A percentile compares a stretch with the other conserved stretches of the same genome.
These are phyloP conservation scores for Candida takata DNA, from an alignment of 805 yeast species.

Conservation along the genomic window DNA sequence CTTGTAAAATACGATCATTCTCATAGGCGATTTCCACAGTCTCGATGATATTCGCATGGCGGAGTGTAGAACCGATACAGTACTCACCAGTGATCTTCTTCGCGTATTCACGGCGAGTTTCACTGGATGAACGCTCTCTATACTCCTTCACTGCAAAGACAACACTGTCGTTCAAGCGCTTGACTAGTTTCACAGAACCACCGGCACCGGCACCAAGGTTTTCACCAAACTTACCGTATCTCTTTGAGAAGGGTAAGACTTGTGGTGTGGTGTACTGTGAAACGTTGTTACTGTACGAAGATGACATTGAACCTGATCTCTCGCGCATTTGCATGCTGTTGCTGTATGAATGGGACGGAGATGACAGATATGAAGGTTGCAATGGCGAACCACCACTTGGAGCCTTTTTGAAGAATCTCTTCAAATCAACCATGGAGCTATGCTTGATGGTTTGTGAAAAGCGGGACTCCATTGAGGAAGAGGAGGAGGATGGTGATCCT, in stretches of 20 bases:
- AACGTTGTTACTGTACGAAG: slow-evolving; percentile 31
- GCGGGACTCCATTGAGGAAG: slow-evolving; percentile 20
- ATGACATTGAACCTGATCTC: slow-evolving; percentile 24
- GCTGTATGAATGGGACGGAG: slow-evolving; percentile 7
- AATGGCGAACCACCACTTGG: slow-evolving; percentile 17
- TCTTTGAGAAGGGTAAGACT: slow-evolving; percentile 54
- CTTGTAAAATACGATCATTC: slow-evolving; percentile 77
- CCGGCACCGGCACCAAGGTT: slow-evolving; percentile 94
- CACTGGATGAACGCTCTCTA: slow-evolving; percentile 66
- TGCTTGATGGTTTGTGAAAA: slow-evolving; percentile 42
- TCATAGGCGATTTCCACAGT: slow-evolving; percentile 90
- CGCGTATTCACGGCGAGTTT: slow-evolving; percentile 77
- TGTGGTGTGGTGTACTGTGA: slow-evolving; percentile 32
- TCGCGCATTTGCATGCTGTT: slow-evolving; percentile 8
- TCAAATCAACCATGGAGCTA: slow-evolving; percentile 72
- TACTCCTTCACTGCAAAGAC: slow-evolving; percentile 92
- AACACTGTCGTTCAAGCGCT: slow-evolving; percentile 55
- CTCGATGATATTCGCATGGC: slow-evolving; percentile 85
- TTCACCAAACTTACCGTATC: slow-evolving; percentile 79
- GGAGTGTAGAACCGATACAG: slow-evolving; percentile 85
- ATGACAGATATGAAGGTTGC: slow-evolving; percentile 3
- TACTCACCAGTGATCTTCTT: slow-evolving; percentile 91
- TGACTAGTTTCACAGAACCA: slow-evolving; percentile 75
- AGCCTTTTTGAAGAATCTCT: slow-evolving; percentile 58
- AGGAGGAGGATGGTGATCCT: slow-evolving; percentile 22